Conservation (phyloP, 108 stramenopile species). For the Nitzschia sp. region DNA sequence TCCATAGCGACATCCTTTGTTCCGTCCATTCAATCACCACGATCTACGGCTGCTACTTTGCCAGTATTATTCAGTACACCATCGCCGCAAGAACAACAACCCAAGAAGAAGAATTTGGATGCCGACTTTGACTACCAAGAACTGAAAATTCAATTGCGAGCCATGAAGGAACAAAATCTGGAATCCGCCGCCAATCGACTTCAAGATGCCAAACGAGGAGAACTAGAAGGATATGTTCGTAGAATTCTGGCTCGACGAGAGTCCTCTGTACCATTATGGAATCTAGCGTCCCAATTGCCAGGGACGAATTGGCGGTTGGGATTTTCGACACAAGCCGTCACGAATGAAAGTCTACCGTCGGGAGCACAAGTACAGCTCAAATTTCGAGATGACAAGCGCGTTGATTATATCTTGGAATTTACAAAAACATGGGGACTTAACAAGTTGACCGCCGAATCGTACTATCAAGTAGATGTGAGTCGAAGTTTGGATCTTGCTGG, state of each 20-base stretch:
- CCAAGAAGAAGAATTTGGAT: no score
- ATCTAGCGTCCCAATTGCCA: constrained; percentile 41
- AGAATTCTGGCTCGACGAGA: constrained; percentile 39
- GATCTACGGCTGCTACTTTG: no score
- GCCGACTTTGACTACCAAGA: constrained; percentile 82
- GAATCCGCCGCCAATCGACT: constrained; percentile 36
- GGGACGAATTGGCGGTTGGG: constrained; percentile 62
- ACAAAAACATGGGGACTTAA: constrained; percentile 62
- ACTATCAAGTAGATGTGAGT: constrained; percentile 66
- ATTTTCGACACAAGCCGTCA: constrained; percentile 52
- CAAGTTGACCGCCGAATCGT: constrained; percentile 55
- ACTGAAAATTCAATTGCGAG: constrained; percentile 62
- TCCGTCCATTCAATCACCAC: no score
- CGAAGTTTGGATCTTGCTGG: constrained; percentile 6
- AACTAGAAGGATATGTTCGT: constrained; percentile 57
- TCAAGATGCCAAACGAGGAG: constrained; percentile 40
- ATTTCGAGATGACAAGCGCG: constrained; percentile 42
- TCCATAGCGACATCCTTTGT: no score
- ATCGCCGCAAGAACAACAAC: no score
- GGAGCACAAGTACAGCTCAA: constrained; percentile 59
- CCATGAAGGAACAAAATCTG: constrained; percentile 47
- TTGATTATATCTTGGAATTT: constrained; percentile 71
- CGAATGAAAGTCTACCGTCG: constrained; percentile 48
- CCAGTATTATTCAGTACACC: no score
- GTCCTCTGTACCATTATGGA: constrained; percentile 45